phyloP scores from a whole-genome alignment of 495 filamentous ascomycete genomes.

The Pyronema omphalodes region DNA sequence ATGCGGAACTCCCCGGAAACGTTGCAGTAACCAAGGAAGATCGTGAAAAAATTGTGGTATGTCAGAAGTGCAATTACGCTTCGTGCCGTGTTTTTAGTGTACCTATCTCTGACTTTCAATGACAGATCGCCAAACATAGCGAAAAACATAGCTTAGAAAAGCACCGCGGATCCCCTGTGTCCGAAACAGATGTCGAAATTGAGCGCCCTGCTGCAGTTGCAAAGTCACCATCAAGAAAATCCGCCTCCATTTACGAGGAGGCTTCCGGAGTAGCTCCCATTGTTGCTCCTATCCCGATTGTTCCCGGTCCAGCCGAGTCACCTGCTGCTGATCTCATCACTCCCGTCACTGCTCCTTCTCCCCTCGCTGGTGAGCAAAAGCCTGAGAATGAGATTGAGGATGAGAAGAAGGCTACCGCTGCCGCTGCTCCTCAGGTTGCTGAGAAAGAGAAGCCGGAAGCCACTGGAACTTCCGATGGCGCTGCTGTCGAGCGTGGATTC shows the following conservation, averaged over 20 bases:
- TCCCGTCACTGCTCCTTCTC: background rate
- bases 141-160: background rate
- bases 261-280: too few relatives aligned
- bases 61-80: background rate
- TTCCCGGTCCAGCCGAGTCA: too few relatives aligned
- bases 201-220: background rate
- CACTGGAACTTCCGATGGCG: background rate
- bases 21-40: background rate
- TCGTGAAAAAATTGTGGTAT: conserved; percentile 2
- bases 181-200: background rate
- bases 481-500: background rate
- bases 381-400: background rate
- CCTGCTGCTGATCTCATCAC: background rate
- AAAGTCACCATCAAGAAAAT: too few relatives aligned
- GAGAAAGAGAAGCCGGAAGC: background rate
- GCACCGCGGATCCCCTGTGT: background rate
- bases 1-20: background rate
- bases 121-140: background rate
- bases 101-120: too few relatives aligned
- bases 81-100: background rate
- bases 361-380: background rate
- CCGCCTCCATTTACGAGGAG: too few relatives aligned
- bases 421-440: background rate
- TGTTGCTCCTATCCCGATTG: too few relatives aligned
- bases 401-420: background rate